Base-by-base conservation (phyloP, 2,329 filamentous ascomycete species). In the Penicillium sp. region DNA sequence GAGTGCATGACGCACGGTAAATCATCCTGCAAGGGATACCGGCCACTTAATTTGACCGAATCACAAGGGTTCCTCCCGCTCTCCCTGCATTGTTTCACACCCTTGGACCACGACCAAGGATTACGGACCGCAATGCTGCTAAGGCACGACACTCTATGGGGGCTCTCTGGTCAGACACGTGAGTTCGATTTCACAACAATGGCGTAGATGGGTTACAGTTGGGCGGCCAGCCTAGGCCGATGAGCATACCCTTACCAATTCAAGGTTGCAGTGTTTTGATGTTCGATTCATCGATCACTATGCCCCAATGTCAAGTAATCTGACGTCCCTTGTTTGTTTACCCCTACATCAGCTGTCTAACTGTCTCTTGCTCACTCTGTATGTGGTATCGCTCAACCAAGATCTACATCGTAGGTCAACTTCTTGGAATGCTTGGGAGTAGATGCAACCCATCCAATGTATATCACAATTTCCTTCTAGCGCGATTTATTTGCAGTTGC, bases 31-130 rank as follows among this genome's bases (percentile, higher is more conserved):
- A 65, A 65, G 63, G 63, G 63, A 58, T 54, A 49, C 26, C 27
- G n/a, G 39, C 48, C 42, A 50, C 46, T 54, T 16, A 42, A 11
- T 27, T 42, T 50, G 27, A 7, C 22, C 37, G 29, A 56, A 39
- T 48, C 47, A 49, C 45, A 59, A 47, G 49, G 56, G 43, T 21
- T 42, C 11, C 52, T 27, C 24, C 43, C 16, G n/a, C 49, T 37
- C 55, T 55, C 63, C 63, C 61, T 63, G 57, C 62, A 64, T 65
- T 64, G 60, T 60, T 64, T 58, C 27, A 26, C 47, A 22, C 52
- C 56, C 52, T 50, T 61, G 46, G 37, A 3, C 55, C 52, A 59
- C 56, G 48, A 48, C 31, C n/a, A 64, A 49, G 53, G 64, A 64
- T 60, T 58, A 48, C 26, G 11, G 31, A 56, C 49, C 26, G 45